Base-by-base conservation (phyloP, 768 basidiomycete species). In the Gloeophyllum trabeum region DNA sequence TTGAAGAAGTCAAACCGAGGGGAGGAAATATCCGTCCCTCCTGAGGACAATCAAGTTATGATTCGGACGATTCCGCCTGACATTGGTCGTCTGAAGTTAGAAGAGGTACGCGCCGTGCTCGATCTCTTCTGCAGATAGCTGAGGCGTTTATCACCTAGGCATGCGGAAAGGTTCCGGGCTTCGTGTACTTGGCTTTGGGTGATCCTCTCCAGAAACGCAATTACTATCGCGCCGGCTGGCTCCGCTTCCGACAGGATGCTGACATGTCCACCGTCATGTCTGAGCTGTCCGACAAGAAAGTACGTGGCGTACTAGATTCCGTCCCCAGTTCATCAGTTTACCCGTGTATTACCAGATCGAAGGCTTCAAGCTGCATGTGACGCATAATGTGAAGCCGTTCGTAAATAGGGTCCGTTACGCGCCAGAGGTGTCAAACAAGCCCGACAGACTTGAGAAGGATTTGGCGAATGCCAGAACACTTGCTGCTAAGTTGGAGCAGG, bases 31-130 rank as follows among this genome's bases (percentile, higher is more conserved):
- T 75, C 76, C 43, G 57, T 62, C 3, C 50, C 69, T 32, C 75
- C 83, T 13, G 86, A 90, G 52, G 87, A 85, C 19, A 88, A 87
- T 51, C 84, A 96, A 55, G 80, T 96, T 43, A 91, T 93, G 77
- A 92, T 96, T 55, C 79, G 91, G 45, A 92, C 90, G 14, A 91
- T 96, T 48, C 91, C 91, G 37, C 91, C 92, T 20, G 87, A 91
- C 49, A 91, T 92, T 52, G 86, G 87, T 23, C 79, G 92, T 24
- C 64, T 83, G 39, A 91, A 89, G 54, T 69, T 97, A 25, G 92
- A 97, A 66, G 86, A 89, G 61, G 91, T 93, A 45, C 44, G 73
- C 61, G 36, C 40, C 42, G 35, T 45, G 2, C 43, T 25, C 35
- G 30, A n/a, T 42, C 40, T 32, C 10, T 16, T 32, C 28, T 16